Evolutionary conservation across 140 eudicot genomes (phyloP).

Genomic region (Erigeron philadelphicus): DNA sequence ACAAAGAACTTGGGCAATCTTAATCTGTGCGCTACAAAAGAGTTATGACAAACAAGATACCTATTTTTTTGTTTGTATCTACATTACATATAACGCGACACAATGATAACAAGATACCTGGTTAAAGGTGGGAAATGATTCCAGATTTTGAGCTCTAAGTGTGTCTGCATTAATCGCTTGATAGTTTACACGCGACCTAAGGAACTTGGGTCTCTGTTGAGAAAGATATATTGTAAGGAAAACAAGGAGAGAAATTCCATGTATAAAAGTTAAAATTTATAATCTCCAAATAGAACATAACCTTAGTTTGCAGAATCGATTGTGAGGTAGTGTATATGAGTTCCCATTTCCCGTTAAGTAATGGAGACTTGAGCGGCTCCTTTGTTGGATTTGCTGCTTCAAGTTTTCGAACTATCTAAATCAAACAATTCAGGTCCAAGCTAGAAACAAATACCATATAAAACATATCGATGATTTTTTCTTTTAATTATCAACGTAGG

Average conservation of each 20-base stretch:
- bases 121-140: conserved; percentile 78
- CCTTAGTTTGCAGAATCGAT: conserved; percentile 75
- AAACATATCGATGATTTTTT: not conserved
- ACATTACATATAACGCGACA: not conserved
- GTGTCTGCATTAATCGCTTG: conserved; percentile 82
- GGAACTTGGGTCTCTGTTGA: conserved; percentile 70
- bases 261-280: not conserved
- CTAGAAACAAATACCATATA: not conserved
- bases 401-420: conserved; percentile 66
- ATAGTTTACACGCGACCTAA: conserved; percentile 67
- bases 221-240: conserved; percentile 6
- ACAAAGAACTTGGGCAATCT: no score
- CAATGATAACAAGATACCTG: conserved; percentile 46
- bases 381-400: conserved; percentile 89
- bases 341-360: conserved; percentile 88
- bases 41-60: not conserved
- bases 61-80: no score
- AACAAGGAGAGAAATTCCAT: not conserved
- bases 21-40: not conserved
- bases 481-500: not conserved
- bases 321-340: conserved; percentile 85
- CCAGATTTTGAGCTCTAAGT: conserved; percentile 92
- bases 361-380: conserved; percentile 67
- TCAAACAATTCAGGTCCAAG: conserved; percentile 28
- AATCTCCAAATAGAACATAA: not conserved